phyloP scores from a whole-genome alignment of 1,284 basidiomycete species.

The Microbotryum violaceum region DNA sequence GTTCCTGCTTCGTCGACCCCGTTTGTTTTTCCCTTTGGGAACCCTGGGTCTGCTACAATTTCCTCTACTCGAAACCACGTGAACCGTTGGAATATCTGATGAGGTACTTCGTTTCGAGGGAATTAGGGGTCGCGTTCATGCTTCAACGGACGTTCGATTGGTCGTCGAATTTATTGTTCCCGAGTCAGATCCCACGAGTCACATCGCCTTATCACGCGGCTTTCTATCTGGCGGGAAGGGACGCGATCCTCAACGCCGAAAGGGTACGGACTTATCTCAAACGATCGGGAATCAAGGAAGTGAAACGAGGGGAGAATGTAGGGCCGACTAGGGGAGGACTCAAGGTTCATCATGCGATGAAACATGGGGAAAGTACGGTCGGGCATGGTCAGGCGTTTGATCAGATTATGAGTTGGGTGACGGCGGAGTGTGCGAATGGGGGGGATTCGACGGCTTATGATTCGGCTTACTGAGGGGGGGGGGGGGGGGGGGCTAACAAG shows the following conservation, averaged over 20 bases:
- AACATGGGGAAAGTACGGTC: slow-evolving; percentile 26
- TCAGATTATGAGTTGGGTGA: slow-evolving; percentile 17
- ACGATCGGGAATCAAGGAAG: slow-evolving; percentile 16
- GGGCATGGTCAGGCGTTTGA: slow-evolving; percentile 11
- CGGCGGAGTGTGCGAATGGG: slow-evolving; percentile 3
- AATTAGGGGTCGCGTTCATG: slow-evolving; percentile 76
- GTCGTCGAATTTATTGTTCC: slow-evolving; percentile 70
- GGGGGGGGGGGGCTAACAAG: too few relatives aligned
- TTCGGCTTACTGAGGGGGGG: too few relatives aligned
- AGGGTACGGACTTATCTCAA: slow-evolving; percentile 15
- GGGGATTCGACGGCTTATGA: too few relatives aligned
- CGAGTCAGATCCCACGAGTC: slow-evolving; percentile 74
- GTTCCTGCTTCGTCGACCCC: slow-evolving; percentile 82
- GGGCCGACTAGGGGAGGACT: slow-evolving; percentile 14
- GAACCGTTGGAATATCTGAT: slow-evolving; percentile 61
- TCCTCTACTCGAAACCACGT: slow-evolving; percentile 6
- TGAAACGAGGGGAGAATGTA: background rate
- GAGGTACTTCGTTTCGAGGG: slow-evolving; percentile 71
- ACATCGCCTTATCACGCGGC: slow-evolving; percentile 48
- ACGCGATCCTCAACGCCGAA: slow-evolving; percentile 65
- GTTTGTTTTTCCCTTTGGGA: slow-evolving; percentile 71
- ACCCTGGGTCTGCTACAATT: slow-evolving; percentile 69
- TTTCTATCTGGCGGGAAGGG: slow-evolving; percentile 70
- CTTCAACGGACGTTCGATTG: slow-evolving; percentile 66
- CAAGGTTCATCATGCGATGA: slow-evolving; percentile 22